Evolutionary conservation across 2,329 filamentous ascomycete species (phyloP), one percentile per base, ranked within the genome.

Genomic region (Myotisia sp.): DNA sequence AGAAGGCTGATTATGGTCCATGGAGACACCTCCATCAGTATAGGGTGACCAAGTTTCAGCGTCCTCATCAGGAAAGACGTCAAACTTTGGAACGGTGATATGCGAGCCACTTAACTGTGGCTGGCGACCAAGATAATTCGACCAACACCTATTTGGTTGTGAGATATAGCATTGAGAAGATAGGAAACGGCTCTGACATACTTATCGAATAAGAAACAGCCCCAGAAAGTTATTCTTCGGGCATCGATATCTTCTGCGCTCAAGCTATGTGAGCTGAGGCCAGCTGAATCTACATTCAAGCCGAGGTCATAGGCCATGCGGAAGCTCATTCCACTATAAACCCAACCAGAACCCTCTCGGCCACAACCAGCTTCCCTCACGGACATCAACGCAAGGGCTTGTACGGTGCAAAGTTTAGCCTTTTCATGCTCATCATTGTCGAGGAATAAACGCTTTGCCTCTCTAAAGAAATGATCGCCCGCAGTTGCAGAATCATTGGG

Each of bases 301-400:
- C 90, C 90, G 42, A 98, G 71, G 48, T 98, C 90, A 54, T 80
- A 81, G 0, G 86, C 87, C 87, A 98, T 95, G 28, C 90, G 78
- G 54, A 98, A 95, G 49, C 82, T 90, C 82, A 98, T 94, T 32
- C 90, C 87, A 48, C 84, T 93, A 56, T 95, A 95, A 3, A 94
- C 85, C 90, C 90, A 98, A 1, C 90, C 90, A 56, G 90, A 92
- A 24, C 84, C 84, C 59, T 95, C 90, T 26, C 87, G 71, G 0
- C 83, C 87, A 54, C 87, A 95, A 1, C 90, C 90, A 2, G 87
- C 90, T 61, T 98, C 90, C 40, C 90, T 71, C 1, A 95, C 87
- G 5, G 86, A 94, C 86, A 98, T 94, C 42, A 95, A 64, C 0
- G 85, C 86, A 36, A 95, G 62, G 0, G 90, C 90, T 59, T 98